These are phyloP conservation scores for Lolium perenne DNA, from an alignment of 176 grass and related monocot species.

Conservation along the genomic window DNA sequence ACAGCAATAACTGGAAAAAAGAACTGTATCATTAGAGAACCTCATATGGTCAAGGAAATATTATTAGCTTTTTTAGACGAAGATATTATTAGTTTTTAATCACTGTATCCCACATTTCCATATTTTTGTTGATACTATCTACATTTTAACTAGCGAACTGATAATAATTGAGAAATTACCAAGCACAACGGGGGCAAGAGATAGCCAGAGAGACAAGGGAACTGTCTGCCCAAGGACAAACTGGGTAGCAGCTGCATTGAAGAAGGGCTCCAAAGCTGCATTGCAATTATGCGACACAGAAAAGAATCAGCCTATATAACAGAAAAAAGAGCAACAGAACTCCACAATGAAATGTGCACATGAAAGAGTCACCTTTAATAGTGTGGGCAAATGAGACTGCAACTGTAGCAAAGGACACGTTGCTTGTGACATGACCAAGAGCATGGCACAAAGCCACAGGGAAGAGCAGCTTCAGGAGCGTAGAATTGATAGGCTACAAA, in stretches of 20 bases:
- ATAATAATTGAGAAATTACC: conserved; percentile 66
- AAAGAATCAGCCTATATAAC: conserved; percentile 32
- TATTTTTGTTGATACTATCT: background rate
- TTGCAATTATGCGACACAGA: conserved; percentile 32
- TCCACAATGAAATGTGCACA: conserved; percentile 20
- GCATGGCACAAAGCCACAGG: conserved; percentile 94
- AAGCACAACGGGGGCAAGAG: conserved; percentile 93
- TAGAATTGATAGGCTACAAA: conserved; percentile 80
- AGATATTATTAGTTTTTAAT: conserved; percentile 11
- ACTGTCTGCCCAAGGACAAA: conserved; percentile 97
- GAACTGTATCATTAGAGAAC: conserved; percentile 6
- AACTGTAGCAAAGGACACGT: conserved; percentile 95
- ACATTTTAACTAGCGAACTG: background rate
- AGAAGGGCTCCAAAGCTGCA: conserved; percentile 98
- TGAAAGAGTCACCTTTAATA: conserved; percentile 74
- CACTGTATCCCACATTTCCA: background rate
- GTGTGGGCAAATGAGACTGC: conserved; percentile 98
- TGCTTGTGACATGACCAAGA: conserved; percentile 94
- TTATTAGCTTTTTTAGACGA: background rate
- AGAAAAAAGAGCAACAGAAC: conserved; percentile 19
- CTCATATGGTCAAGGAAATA: background rate
- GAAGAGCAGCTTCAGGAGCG: conserved; percentile 86
- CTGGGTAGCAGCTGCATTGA: conserved; percentile 97
- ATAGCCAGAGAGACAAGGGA: conserved; percentile 87
- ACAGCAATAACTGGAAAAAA: background rate